These are phyloP conservation scores for Austroboletus festivus DNA, from an alignment of 768 basidiomycete genomes.

Conservation along the genomic window DNA sequence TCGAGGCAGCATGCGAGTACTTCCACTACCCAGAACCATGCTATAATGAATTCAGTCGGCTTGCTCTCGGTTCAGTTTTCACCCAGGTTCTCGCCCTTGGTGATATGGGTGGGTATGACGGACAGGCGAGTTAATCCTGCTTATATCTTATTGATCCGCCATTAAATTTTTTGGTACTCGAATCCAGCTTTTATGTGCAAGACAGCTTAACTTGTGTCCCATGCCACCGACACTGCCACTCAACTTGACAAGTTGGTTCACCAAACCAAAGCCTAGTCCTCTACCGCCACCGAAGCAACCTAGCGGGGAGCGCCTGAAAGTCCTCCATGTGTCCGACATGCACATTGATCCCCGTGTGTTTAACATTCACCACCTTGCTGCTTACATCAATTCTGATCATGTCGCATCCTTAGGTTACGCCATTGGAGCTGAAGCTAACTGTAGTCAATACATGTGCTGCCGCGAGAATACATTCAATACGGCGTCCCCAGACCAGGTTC, in stretches of 20 bases:
- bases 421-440: conserved; percentile 69
- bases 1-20: conserved; percentile 40
- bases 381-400: not conserved
- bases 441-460: conserved; percentile 62
- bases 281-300: conserved; percentile 40
- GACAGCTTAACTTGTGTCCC: conserved; percentile 36
- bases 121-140: conserved; percentile 34
- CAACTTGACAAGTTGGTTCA: conserved; percentile 47
- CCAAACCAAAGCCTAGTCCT: conserved; percentile 48
- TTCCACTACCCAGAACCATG: conserved; percentile 39
- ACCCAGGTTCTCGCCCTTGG: conserved; percentile 48
- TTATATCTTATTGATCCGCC: not conserved
- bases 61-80: conserved; percentile 41
- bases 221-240: conserved; percentile 40
- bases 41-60: conserved; percentile 30
- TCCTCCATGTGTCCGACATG: conserved; percentile 48
- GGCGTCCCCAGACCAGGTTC: conserved; percentile 42
- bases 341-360: conserved; percentile 50
- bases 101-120: conserved; percentile 47
- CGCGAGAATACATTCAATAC: conserved; percentile 48
- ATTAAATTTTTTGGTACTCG: not conserved
- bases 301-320: conserved; percentile 45
- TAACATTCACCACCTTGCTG: not conserved
- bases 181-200: conserved; percentile 34
- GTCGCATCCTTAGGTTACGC: conserved; percentile 47